These are phyloP conservation scores for Fomitopsis betulina DNA, from an alignment of 1,284 basidiomycete species.

Conservation along the genomic window DNA sequence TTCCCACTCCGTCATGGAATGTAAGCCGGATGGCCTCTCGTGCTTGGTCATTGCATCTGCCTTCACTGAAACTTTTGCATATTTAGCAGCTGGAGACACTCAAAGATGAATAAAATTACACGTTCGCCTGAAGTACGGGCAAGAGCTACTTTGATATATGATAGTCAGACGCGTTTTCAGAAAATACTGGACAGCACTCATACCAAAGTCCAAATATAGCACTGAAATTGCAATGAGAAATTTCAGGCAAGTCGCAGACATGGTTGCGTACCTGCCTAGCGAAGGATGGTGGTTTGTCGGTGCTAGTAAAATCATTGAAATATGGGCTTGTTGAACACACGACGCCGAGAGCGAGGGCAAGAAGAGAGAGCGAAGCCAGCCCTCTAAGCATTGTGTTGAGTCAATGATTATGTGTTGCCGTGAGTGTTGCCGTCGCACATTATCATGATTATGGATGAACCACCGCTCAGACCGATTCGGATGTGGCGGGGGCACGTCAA, in stretches of 20 bases:
- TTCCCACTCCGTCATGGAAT: constrained; percentile 15
- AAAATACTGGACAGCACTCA: background rate
- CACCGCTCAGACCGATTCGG: background rate
- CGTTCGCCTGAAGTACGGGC: constrained; percentile 11
- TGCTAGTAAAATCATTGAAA: too few species aligned
- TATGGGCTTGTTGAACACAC: background rate
- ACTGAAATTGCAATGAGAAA: background rate
- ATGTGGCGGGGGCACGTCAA: background rate
- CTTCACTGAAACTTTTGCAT: constrained; percentile 4
- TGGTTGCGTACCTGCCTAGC: too few species aligned
- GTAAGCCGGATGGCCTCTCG: constrained; percentile 12
- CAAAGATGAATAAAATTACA: constrained; percentile 2
- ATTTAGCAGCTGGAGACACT: too few species aligned
- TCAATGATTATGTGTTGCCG: background rate
- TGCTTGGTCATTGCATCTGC: constrained; percentile 12
- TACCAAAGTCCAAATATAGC: constrained; percentile 6
- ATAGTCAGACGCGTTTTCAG: background rate
- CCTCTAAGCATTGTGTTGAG: background rate
- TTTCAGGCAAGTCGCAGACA: background rate
- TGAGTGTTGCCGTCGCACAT: too few species aligned
- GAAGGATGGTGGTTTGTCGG: too few species aligned
- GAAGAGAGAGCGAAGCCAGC: background rate
- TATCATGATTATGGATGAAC: too few species aligned
- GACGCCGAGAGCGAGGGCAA: background rate
- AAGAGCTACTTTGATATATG: background rate